Base-by-base conservation (phyloP, 1,284 basidiomycete species). In the Heliocybe sulcata region DNA sequence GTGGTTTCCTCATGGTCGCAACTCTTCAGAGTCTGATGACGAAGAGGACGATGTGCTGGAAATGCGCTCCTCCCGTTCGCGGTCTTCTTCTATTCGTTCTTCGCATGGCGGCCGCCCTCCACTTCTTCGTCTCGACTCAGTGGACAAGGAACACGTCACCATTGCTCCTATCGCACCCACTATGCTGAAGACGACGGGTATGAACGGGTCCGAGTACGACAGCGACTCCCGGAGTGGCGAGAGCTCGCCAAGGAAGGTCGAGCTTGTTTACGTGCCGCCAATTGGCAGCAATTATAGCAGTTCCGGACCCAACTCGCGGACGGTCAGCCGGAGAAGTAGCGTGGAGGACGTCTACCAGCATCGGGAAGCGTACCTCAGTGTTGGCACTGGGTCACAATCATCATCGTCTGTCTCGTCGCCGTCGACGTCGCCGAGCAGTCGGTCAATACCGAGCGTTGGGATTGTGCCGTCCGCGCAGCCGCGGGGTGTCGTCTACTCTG, bases 81-180 rank as follows among this genome's bases (percentile, higher is more conserved):
- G 71, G n/a, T 68, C 74, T 3, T 70, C 72, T 8, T 77, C 80
- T 25, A 65, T 64, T n/a, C 60, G 61, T 25, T 57, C 61, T 47
- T 31, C 50, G 51, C 52, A 54, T 35, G 45, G 38, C 38, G 31
- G 60, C 4, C 55, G 69, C 63, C 63, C 67, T 9, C 60, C 66
- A 8, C 58, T 73, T 60, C 63, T 69, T 53, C 73, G 72, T 35
- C 69, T 73, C 11, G 57, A 64, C 16, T 75, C 73, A 29, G 64
- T 68, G 16, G 76, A 80, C 42, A 74, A 77, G 45, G 82, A 85
- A 47, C 80, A 87, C 56, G 78, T 92, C 58, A 96, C 94, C 3
- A 99, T 98, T 59, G 94, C 94, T 12, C 90, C 93, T 49, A 95
- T 99, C 59, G 90, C 94, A 0, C 96, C 96, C 0, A 95, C 96